Base-by-base conservation (phyloP, 164 flowering plant genomes). In the Tetrastigma voinierianum region DNA sequence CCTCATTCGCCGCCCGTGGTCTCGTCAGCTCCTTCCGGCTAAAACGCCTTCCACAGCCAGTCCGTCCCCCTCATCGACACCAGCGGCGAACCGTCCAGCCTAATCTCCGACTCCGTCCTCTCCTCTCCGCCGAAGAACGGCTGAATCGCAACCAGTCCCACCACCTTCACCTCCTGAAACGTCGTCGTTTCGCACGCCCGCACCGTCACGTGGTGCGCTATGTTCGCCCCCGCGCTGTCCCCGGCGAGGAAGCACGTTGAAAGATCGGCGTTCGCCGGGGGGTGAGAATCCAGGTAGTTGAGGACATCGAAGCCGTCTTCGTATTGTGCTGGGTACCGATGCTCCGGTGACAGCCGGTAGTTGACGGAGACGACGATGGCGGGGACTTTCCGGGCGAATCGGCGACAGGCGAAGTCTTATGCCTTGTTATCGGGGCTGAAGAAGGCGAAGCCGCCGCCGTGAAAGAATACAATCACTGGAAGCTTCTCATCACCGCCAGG, bases 221-320 rank as follows among this genome's bases (percentile, higher is more conserved):
- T 5, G 69, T 90, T 90, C 1, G 71, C 96, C 0, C 96, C 96
- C n/a, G 96, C 92, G 67, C 87, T 82, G 44, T 84, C 86, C 1
- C 91, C 93, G 23, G 74, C 79, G 5, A 85, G 46, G 65, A 75
- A 81, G 20, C 78, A 70, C n/a, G n/a, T 8, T 54, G 73, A 45
- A 57, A 77, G 1, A 48, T 83, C 82, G 1, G 78, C 81, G 25
- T 60, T n/a, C 2, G 12, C 46, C 17, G n/a, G n/a, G 81, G 81
- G 8, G 2, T 64, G 2, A 45, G 64, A 65, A 77, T n/a, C 80
- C 14, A 82, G n/a, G 60, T 57, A 82, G 61, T 57, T 72, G 13
- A 84, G n/a, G 66, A 68, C 81, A 57, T 76, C 86, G 52, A 72
- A 72, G 0, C 80, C 81, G 61, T 83, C 84, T 12, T 81, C 82